Evolutionary conservation across 257 asterid genomes (phyloP).

Genomic region (Catharanthus roseus): DNA sequence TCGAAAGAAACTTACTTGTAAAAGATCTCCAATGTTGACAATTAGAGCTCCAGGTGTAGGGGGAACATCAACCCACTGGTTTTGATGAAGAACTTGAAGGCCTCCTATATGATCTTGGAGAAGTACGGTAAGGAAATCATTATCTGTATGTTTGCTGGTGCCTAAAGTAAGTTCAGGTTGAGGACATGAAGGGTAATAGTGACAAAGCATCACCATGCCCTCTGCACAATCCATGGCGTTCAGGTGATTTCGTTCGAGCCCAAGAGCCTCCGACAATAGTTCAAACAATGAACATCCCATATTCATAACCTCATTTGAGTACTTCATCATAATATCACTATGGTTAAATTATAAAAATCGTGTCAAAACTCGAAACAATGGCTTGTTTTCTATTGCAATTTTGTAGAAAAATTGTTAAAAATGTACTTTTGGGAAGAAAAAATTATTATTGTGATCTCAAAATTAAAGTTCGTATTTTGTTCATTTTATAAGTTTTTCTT

Average conservation of each 20-base stretch:
- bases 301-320: conserved; percentile 5
- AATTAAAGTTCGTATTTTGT: too few relatives aligned
- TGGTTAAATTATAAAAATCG: neutral
- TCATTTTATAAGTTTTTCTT: too few relatives aligned
- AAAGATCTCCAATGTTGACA: conserved; percentile 19
- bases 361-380: neutral
- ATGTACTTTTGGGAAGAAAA: too few relatives aligned
- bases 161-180: conserved; percentile 16
- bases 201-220: conserved; percentile 3
- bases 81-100: conserved; percentile 21
- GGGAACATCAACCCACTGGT: conserved; percentile 17
- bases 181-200: conserved; percentile 18
- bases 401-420: too few relatives aligned
- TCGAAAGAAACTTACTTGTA: conserved; percentile 15
- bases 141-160: conserved; percentile 9
- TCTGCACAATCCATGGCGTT: conserved; percentile 11
- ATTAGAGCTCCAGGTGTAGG: conserved; percentile 11
- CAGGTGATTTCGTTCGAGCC: conserved; percentile 4
- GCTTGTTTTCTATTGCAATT: too few relatives aligned
- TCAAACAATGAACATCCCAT: conserved; percentile 7
- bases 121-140: conserved; percentile 15
- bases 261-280: conserved; percentile 18
- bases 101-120: conserved; percentile 17
- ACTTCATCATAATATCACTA: conserved; percentile 9
- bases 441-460: too few relatives aligned